These are phyloP conservation scores for Ophiostoma himal-ulmi DNA, from an alignment of 2,329 filamentous ascomycete genomes.

Conservation along the genomic window DNA sequence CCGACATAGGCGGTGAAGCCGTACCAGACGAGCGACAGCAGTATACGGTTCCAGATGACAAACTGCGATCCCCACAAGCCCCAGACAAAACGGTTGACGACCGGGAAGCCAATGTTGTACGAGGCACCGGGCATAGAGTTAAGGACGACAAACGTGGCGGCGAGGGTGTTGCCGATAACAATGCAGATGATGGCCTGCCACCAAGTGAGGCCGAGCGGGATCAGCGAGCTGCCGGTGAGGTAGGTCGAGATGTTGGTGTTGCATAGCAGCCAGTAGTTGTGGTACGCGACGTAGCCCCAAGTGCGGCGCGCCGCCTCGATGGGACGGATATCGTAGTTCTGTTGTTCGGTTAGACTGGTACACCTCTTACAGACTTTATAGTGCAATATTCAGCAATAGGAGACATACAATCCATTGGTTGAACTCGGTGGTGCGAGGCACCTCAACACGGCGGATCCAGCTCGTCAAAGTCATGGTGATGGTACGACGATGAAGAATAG, in stretches of 20 bases:
- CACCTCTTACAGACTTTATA: not conserved
- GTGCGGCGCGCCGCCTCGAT: slow-evolving; percentile 8
- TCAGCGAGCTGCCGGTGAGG: slow-evolving; percentile 10
- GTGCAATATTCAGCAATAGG: not conserved
- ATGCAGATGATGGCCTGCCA: slow-evolving; percentile 13
- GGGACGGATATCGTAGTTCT: slow-evolving; percentile 11
- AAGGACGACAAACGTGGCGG: slow-evolving; percentile 1
- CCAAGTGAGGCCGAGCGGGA: slow-evolving; percentile 7
- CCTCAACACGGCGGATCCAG: slow-evolving; percentile 10
- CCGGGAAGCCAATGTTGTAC: slow-evolving; percentile 11
- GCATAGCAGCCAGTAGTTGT: slow-evolving; percentile 13
- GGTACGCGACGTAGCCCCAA: slow-evolving; percentile 11
- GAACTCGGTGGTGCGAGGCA: slow-evolving; percentile 9
- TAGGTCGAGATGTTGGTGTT: slow-evolving; percentile 13
- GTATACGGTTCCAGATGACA: slow-evolving; percentile 10
- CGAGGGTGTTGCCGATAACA: not conserved
- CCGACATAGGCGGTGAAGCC: slow-evolving; percentile 11
- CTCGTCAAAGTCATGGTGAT: slow-evolving; percentile 5
- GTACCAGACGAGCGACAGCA: slow-evolving; percentile 12
- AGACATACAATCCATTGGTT: slow-evolving; percentile 12
- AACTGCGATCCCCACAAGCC: slow-evolving; percentile 11
- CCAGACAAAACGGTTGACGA: slow-evolving; percentile 11
- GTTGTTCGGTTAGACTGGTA: not conserved
- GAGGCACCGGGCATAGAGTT: slow-evolving; percentile 11
- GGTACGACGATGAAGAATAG: not conserved